Conservation (phyloP, 1,284 basidiomycete genomes). For the Phylloporus sp. region DNA sequence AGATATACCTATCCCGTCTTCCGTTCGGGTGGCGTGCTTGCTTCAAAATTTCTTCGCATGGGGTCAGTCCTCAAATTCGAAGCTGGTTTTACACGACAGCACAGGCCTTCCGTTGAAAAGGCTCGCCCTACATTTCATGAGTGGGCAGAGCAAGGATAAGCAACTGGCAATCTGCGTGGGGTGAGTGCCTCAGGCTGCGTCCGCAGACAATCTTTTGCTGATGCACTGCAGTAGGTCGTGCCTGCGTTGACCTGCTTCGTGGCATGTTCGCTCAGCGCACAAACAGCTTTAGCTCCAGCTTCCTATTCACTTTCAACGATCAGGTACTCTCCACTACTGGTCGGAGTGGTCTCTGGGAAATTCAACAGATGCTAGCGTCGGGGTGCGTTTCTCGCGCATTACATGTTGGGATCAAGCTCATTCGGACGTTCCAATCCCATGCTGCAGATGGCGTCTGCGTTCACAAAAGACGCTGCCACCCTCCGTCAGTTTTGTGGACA, state of each 20-base stretch:
- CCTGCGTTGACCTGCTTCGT: background rate
- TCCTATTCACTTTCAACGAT: too few relatives aligned
- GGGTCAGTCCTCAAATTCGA: background rate
- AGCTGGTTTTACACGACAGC: background rate
- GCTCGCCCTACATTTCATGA: background rate
- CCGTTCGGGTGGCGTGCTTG: background rate
- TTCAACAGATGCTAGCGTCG: constrained; percentile 1
- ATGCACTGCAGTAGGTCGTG: too few relatives aligned
- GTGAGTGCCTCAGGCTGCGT: too few relatives aligned
- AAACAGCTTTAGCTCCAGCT: background rate
- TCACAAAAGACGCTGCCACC: background rate
- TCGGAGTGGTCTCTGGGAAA: constrained; percentile 6
- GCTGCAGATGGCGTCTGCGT: background rate
- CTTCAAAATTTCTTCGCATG: background rate
- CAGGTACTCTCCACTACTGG: background rate
- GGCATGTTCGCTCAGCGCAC: background rate
- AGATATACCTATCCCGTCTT: background rate
- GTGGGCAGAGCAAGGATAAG: too few relatives aligned
- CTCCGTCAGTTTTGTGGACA: background rate
- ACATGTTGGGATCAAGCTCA: too few relatives aligned
- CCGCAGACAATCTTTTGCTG: too few relatives aligned
- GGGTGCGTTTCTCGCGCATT: background rate
- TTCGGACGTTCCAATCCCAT: background rate
- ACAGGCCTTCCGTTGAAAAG: background rate
- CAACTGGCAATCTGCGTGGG: too few relatives aligned